Base-by-base conservation (phyloP, 148 eudicot species). In the Pouteria glomerata region DNA sequence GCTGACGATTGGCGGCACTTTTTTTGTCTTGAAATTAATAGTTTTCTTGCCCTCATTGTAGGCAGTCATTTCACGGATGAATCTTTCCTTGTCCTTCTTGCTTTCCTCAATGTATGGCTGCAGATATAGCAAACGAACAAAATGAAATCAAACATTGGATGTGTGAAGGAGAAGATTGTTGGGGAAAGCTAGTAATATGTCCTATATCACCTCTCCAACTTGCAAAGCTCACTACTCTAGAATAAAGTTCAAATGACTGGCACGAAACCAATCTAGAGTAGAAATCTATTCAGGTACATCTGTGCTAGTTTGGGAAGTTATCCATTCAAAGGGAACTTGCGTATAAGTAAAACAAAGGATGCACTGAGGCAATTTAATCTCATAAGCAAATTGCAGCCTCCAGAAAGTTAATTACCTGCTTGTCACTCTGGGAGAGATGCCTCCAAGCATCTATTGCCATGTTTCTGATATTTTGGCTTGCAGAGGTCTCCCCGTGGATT, bases 81-180 rank as follows among this genome's bases (percentile, higher is more conserved):
- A 82, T 64, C 84, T 80, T 61, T 85, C 85, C 76, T 44, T 82
- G 53, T 85, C 88, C 67, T 58, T 77, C 68, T 39, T 75, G 60
- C 82, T 70, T 63, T 78, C 88, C 66, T 85, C 82, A 10, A 77
- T 6, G 50, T 77, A 85, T 23, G 80, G 84, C 88, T 85, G 76
- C 33, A 73, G 66, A 58, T n/a, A 64, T 16, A 39, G 52, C 1
- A 33, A 66, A 30, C 21, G 39, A 21, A 59, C 51, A 14, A 41
- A 41, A 57, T 16, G 10, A 8, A 16, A 39, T 39, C 8, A 41
- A 3, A 63, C 33, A 15, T 13, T 16, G 6, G 15, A 31, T 24
- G 16, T 29, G n/a, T n/a, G n/a, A n/a, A 6, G 53, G 53, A 50
- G 3, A 15, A 3, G 53, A 12, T 50, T 3, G 18, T 19, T 50